These are phyloP conservation scores for Fistulifera solaris DNA, from an alignment of 108 stramenopile genomes.

Conservation along the genomic window DNA sequence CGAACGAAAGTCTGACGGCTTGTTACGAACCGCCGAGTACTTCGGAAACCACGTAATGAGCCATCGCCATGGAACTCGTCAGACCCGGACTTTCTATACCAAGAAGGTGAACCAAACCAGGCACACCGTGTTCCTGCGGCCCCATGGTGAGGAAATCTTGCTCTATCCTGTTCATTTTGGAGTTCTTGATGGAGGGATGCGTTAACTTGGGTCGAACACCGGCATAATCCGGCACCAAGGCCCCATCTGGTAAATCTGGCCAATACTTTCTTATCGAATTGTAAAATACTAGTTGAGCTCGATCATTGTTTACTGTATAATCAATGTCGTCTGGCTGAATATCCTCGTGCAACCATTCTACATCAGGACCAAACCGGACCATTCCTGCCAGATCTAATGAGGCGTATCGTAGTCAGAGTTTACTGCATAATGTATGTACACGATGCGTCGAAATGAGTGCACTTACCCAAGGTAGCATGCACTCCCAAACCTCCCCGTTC, in stretches of 20 bases:
- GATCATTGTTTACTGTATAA: slow-evolving; percentile 26
- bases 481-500: slow-evolving; percentile 68
- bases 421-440: too few relatives aligned
- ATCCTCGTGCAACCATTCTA: slow-evolving; percentile 58
- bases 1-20: too few relatives aligned
- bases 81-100: slow-evolving; percentile 86
- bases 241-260: slow-evolving; percentile 42
- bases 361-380: slow-evolving; percentile 78
- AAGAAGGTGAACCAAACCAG: slow-evolving; percentile 59
- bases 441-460: too few relatives aligned
- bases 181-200: slow-evolving; percentile 39
- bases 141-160: slow-evolving; percentile 60
- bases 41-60: slow-evolving; percentile 46
- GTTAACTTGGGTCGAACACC: slow-evolving; percentile 72
- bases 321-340: slow-evolving; percentile 41
- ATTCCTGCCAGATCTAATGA: slow-evolving; percentile 39
- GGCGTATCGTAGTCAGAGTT: too few relatives aligned
- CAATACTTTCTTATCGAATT: slow-evolving; percentile 65
- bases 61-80: slow-evolving; percentile 71
- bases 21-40: too few relatives aligned
- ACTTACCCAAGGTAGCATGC: slow-evolving; percentile 56
- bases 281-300: slow-evolving; percentile 44
- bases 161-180: slow-evolving; percentile 3
- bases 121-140: slow-evolving; percentile 43
- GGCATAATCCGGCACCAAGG: slow-evolving; percentile 64